phyloP scores from a whole-genome alignment of 163 green algal species.

The Scenedesmus sp. region DNA sequence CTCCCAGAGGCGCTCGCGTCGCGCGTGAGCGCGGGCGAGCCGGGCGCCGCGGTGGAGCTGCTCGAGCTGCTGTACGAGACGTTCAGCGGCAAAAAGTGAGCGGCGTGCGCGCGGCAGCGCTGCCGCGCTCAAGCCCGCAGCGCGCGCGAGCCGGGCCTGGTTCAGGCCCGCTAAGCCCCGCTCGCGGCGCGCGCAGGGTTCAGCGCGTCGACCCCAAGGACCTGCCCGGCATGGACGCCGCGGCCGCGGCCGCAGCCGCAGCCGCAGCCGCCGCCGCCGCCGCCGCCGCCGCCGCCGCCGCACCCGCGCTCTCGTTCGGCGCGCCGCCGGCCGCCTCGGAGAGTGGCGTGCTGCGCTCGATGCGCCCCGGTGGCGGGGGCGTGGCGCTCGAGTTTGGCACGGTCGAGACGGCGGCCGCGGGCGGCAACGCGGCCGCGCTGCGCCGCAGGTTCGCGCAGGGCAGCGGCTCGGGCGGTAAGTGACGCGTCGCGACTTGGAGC shows the following conservation, averaged over 20 bases:
- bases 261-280: slow-evolving; percentile 17
- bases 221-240: slow-evolving; percentile 4
- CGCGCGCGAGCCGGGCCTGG: too few relatives aligned
- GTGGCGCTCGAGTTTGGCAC: slow-evolving; percentile 51
- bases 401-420: slow-evolving; percentile 37
- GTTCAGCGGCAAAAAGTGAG: slow-evolving; percentile 73
- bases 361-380: slow-evolving; percentile 18
- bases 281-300: background rate
- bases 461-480: too few relatives aligned
- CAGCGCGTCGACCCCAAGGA: background rate
- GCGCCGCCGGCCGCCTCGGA: slow-evolving; percentile 32
- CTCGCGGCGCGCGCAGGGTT: background rate
- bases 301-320: slow-evolving; percentile 18
- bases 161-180: too few relatives aligned
- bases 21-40: slow-evolving; percentile 51
- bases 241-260: slow-evolving; percentile 1
- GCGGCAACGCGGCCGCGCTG: slow-evolving; percentile 33
- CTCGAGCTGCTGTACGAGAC: slow-evolving; percentile 68
- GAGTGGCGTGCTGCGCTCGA: slow-evolving; percentile 32
- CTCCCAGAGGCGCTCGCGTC: slow-evolving; percentile 60
- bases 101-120: background rate
- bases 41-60: slow-evolving; percentile 55
- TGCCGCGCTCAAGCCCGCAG: background rate
- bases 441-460: slow-evolving; percentile 36
- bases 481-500: too few relatives aligned